Base-by-base conservation (phyloP, 1,284 basidiomycete genomes). In the Ceratobasidium papillatum region DNA sequence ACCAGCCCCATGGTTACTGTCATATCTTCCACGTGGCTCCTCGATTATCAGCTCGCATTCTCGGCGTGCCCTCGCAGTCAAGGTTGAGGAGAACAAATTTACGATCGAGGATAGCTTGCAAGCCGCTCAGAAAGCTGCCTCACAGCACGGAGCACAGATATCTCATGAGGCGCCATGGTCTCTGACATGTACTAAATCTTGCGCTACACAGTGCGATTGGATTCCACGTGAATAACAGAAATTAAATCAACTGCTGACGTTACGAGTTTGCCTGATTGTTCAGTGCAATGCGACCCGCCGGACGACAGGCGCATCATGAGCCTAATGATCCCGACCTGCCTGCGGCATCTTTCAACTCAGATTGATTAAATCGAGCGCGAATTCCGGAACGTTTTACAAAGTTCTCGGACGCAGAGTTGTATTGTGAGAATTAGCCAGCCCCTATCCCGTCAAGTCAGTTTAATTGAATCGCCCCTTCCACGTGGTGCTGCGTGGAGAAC, bases 1-100 rank as follows among this genome's bases (percentile, higher is more conserved):
- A 72, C 38, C 56, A 58, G 27, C 68, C 38, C 56, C 68, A 72
- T 56, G 56, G 45, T 56, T 9, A 61, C 68, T 19, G 22, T 32
- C 58, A 49, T 72, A 17, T 36, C 43, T 3, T 47, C 59, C 68
- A 72, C 68, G 56, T 72, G 68, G 56, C 19, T 17, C 25, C 52
- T 61, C 38, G 17, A 61, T 72, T 61, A 27, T 58, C 14, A 25
- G 36, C 30, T 27, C 14, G 38, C 38, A 51, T 51, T 51, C 8
- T 36, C 45, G 43, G 43, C 43, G 43, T 45, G 43, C 43, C 43
- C 43, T 45, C 43, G 43, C 14, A 14, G 43, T 3, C 43, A 45
- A 45, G 43, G n/a, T n/a, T n/a, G n/a, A n/a, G n/a, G n/a, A n/a
- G 43, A 45, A 3, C n/a, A 25, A 11, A 22, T 52, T n/a, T n/a